Percentiles rank a stretch among this genome's conserved stretches.
phyloP scores from a whole-genome alignment of 31 red algal species.

The Bonnemaisonia californica region DNA sequence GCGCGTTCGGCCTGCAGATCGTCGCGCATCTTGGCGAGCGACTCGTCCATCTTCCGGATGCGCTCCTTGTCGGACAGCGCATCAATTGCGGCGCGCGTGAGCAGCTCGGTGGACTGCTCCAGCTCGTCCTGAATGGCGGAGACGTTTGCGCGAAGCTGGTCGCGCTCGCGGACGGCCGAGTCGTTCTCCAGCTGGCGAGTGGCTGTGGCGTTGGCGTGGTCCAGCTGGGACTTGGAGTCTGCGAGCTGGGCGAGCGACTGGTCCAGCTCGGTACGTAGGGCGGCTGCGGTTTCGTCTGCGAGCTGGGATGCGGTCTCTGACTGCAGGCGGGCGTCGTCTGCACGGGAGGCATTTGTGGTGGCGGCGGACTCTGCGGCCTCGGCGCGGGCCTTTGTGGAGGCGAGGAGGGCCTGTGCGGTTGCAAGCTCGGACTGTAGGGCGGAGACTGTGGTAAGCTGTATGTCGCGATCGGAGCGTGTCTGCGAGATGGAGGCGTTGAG shows the following conservation, averaged over 20 bases:
- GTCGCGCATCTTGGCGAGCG: constrained; percentile 27
- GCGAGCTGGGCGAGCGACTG: constrained; percentile 28
- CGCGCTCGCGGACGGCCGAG: constrained; percentile 44
- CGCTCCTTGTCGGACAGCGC: constrained; percentile 56
- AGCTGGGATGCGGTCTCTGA: not conserved
- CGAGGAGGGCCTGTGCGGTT: not conserved
- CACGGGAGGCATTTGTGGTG: not conserved
- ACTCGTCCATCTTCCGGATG: constrained; percentile 64
- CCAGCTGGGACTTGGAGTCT: constrained; percentile 43
- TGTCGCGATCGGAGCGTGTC: not conserved
- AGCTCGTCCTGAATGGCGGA: constrained; percentile 53
- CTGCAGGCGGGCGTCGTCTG: not conserved
- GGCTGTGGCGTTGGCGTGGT: constrained; percentile 11
- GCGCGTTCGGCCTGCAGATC: constrained; percentile 19
- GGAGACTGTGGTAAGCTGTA: not conserved
- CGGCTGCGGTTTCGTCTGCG: constrained; percentile 25
- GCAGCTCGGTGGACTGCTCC: constrained; percentile 59
- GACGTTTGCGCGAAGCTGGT: constrained; percentile 29
- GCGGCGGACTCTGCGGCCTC: constrained; percentile 3
- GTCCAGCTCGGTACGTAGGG: constrained; percentile 49
- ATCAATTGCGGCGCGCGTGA: constrained; percentile 71
- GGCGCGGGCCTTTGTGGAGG: not conserved
- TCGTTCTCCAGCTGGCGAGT: constrained; percentile 19
- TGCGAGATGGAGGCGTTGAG: not conserved
- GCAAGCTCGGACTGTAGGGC: constrained; percentile 2